Evolutionary conservation across 805 yeast genomes (phyloP), one percentile per base, ranked within the genome.

Genomic region (Jamesozyma gamospora): DNA sequence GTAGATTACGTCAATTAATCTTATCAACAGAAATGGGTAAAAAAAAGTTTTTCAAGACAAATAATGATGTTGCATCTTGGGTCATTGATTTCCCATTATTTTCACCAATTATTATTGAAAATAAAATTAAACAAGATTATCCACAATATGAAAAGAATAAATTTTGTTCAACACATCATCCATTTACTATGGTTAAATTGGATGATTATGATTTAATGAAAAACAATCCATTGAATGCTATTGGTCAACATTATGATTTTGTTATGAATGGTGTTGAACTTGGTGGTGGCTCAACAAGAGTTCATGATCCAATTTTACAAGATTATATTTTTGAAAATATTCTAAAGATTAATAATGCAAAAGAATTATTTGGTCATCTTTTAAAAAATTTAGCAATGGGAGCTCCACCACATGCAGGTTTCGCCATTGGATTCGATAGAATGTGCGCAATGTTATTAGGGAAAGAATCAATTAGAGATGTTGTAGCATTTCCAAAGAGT

Each of bases 351-450:
- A 36, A 53, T 1, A 64, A 84, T 45, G 72, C 83, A 21, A 70
- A 78, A 34, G 55, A 58, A 28, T 64, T 86, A 8, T 92, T 92
- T 65, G 94, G 95, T 0, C 99, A 92, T 62, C 66, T 92, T 31
- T 66, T 92, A 26, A 66, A 69, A 31, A 96, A 96, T 0, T 73
- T 92, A 40, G 75, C 74, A 18, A 75, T 82, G 64, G 98, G 98
- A 1, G 86, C 97, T 53, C 99, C 99, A 1, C 99, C 99, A 1
- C 99, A 92, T 63, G 96, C 96, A 2, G 99, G 99, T 0, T 67
- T 92, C 29, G 99, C 98, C 0, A 68, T 92, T 28, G 99, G 98
- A 0, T 83, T 92, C 49, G 99, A 92, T 58, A 67, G 99, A 45
- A 66, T 92, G 68, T 79, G 94, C 51, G 92, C 98, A 0, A 86